Evolutionary conservation across 2,329 filamentous ascomycete genomes (phyloP), one percentile per base, ranked within the genome.

Genomic region (Albifimbria verrucaria): DNA sequence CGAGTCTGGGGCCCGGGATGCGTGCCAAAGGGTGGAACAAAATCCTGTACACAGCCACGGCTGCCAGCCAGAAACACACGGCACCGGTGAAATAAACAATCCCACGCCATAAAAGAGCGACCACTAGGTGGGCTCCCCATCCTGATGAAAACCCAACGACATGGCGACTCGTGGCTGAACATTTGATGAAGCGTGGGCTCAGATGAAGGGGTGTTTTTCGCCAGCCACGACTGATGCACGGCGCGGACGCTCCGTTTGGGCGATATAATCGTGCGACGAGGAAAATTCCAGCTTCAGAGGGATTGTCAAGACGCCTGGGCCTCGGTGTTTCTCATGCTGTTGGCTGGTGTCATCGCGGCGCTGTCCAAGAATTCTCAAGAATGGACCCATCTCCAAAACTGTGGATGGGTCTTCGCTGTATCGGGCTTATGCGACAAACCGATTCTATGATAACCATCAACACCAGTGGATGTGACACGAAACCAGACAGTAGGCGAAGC

Each of bases 1-100:
- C 80, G 0, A 75, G 48, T 21, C 59, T 70, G 0, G 79, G 79
- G 0, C 79, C 79, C 0, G 79, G 79, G 1, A 80, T 52, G 2
- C 61, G 48, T 1, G 77, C 64, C 0, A 82, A 63, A 0, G 76
- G 73, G 44, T 80, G 77, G 2, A 79, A 54, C 28, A 62, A 62
- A 1, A 78, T 57, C 3, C 77, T 66, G 52, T 79, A 78, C 7
- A 65, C 39, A 12, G 47, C 59, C 18, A 64, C 32, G 12, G 55
- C 59, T 22, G 53, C n/a, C 28, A 62, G 32, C 11, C 60, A 18
- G 5, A 63, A 24, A 12, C 62, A 32, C 10, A 55, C n/a, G 1
- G 56, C 55, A n/a, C 48, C 18, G 15, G 39, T 3, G 18, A 53
- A 21, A 11, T 54, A 9, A 32, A 36, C 4, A 57, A 26, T 3